Base-by-base conservation (phyloP, 495 filamentous ascomycete genomes). In the Talaromyces stipitatus region DNA sequence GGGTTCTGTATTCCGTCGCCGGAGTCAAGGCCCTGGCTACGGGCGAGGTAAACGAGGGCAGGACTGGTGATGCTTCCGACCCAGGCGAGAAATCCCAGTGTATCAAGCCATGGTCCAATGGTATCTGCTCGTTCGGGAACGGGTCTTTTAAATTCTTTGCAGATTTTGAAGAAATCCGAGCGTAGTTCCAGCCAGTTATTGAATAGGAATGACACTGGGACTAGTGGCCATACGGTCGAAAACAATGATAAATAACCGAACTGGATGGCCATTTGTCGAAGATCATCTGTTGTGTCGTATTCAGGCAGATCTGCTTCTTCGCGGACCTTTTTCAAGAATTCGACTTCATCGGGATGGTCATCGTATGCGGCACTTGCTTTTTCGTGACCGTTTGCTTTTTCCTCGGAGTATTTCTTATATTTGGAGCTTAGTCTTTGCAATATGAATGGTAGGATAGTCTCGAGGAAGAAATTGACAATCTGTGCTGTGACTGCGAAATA, bases 121-220 rank as follows among this genome's bases (percentile, higher is more conserved):
- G 88, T 91, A 68, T 97, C 95, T 2, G 89, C 86, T 12, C 94
- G 84, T 69, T 84, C 85, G 1, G 94, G 94, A 11, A 86, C 88
- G 0, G 94, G 95, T 9, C 94, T 81, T 61, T 90, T 87, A 78
- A 89, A 92, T 68, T 91, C 88, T 54, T 89, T 74, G 61, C 91
- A 91, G 60, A 98, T 98, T 65, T 98, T 98, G 70, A 92, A 82
- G 14, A 95, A 92, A 60, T 98, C 94, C 22, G 88, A 88, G 24
- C 94, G 88, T 12, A 97, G 82, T 62, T 98, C 95, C 51, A 98
- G 66, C 94, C 94, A 98, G 74, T 98, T 94, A 70, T 97, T 97
- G 70, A 95, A 75, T 9, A 97, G 72, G 79, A 97, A 98, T 0
- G 90, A 94, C 30, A 91, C 78, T 0, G 87, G 84, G 0, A 92